phyloP scores from a whole-genome alignment of 805 yeast genomes.

The Starmera amethionina region DNA sequence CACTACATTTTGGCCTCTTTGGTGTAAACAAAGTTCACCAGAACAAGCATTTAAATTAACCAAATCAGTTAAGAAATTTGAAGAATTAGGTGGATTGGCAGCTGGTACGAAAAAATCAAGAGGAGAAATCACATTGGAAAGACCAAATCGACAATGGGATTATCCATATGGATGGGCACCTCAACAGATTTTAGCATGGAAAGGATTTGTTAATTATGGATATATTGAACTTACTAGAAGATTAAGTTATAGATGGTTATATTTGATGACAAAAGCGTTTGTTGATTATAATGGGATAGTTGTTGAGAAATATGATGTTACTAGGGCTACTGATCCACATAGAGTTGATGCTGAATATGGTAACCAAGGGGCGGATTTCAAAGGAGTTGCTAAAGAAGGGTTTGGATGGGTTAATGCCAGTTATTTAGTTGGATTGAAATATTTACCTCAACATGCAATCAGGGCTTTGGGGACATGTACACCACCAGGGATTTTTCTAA shows the following conservation, averaged over 20 bases:
- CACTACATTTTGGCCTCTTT: conserved; percentile 86
- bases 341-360: conserved; percentile 94
- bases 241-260: conserved; percentile 81
- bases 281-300: conserved; percentile 91
- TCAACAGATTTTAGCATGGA: conserved; percentile 92
- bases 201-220: conserved; percentile 69
- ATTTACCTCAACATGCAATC: conserved; percentile 53
- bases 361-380: conserved; percentile 87
- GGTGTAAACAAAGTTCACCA: conserved; percentile 63
- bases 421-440: conserved; percentile 61
- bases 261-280: conserved; percentile 78
- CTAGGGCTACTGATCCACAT: conserved; percentile 75
- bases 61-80: conserved; percentile 57
- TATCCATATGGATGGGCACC: conserved; percentile 99
- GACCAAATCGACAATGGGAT: conserved; percentile 97
- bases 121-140: conserved; percentile 54
- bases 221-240: conserved; percentile 55
- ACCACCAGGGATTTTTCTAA: conserved; percentile 18
- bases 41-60: conserved; percentile 64
- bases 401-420: conserved; percentile 98
- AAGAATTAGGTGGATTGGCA: conserved; percentile 81
- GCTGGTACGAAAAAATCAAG: conserved; percentile 72
- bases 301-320: conserved; percentile 91
- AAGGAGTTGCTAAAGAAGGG: conserved; percentile 92
- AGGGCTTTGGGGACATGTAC: conserved; percentile 65